Conservation (phyloP, 345 rosid species). For the Aethionema arabicum region DNA sequence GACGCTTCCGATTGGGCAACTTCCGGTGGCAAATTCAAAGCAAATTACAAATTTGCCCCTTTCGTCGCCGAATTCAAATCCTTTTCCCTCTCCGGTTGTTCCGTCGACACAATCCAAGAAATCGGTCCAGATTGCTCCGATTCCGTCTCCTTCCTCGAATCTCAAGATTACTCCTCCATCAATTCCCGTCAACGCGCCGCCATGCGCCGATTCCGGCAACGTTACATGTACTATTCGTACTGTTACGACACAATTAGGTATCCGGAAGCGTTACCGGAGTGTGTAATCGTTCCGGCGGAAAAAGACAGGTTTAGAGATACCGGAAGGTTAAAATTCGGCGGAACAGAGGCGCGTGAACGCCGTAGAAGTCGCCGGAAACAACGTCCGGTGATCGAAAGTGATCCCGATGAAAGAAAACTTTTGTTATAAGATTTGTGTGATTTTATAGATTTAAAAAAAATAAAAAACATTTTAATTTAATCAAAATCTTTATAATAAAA, state of each 20-base stretch:
- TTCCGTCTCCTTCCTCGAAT: slow-evolving; percentile 35
- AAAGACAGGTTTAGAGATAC: slow-evolving; percentile 55
- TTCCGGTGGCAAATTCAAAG: slow-evolving; percentile 71
- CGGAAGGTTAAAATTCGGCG: slow-evolving; percentile 75
- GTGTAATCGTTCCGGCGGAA: slow-evolving; percentile 54
- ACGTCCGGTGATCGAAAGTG: slow-evolving; percentile 27
- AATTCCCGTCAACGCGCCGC: slow-evolving; percentile 42
- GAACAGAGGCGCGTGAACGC: slow-evolving; percentile 41
- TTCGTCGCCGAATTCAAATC: slow-evolving; percentile 69
- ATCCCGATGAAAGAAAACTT: slow-evolving; percentile 39
- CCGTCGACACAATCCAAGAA: slow-evolving; percentile 59
- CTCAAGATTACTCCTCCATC: slow-evolving; percentile 46
- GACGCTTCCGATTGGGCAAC: slow-evolving; percentile 97
- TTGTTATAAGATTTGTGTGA: background rate
- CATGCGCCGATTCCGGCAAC: slow-evolving; percentile 70
- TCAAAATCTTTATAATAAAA: too few species aligned
- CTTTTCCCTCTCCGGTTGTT: slow-evolving; percentile 67
- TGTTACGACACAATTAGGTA: slow-evolving; percentile 72
- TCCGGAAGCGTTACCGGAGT: slow-evolving; percentile 57
- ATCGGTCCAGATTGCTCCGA: slow-evolving; percentile 41
- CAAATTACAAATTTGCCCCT: slow-evolving; percentile 70
- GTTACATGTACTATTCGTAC: slow-evolving; percentile 86
- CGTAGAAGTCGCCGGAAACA: slow-evolving; percentile 41
- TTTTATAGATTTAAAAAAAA: background rate
- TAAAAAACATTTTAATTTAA: too few species aligned